Percentiles rank a stretch among this genome's conserved stretches.
phyloP scores from a whole-genome alignment of 2,329 filamentous ascomycete species.

The Trichophyton benhamiae region DNA sequence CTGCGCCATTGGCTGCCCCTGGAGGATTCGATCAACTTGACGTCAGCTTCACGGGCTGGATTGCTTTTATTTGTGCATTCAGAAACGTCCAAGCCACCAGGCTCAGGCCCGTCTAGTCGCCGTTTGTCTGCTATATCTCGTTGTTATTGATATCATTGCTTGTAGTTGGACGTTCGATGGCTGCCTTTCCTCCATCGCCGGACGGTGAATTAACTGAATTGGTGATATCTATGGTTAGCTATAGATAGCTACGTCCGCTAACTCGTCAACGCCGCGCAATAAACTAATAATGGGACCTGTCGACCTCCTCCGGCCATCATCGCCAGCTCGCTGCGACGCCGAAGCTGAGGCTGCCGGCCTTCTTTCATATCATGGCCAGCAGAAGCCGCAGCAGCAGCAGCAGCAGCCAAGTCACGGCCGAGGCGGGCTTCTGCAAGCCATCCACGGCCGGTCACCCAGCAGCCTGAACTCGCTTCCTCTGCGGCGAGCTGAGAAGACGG shows the following conservation, averaged over 20 bases:
- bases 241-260: no score
- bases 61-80: background rate
- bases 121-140: background rate
- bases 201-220: no score
- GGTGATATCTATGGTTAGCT: no score
- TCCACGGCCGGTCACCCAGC: background rate
- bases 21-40: background rate
- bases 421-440: background rate
- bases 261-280: no score
- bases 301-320: background rate
- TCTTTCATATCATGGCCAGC: background rate
- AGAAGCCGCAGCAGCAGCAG: background rate
- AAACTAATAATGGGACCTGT: background rate
- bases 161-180: background rate
- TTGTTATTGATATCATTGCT: background rate
- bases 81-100: background rate
- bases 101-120: background rate
- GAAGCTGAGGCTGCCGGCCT: background rate
- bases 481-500: background rate
- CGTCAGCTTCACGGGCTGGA: background rate
- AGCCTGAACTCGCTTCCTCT: background rate
- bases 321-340: background rate
- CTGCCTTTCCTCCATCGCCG: no score
- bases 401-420: background rate
- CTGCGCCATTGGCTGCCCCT: background rate